Percentiles rank a stretch among this genome's conserved stretches.
Evolutionary conservation across 768 basidiomycete genomes (phyloP).

Genomic region (Grammothele lineata): DNA sequence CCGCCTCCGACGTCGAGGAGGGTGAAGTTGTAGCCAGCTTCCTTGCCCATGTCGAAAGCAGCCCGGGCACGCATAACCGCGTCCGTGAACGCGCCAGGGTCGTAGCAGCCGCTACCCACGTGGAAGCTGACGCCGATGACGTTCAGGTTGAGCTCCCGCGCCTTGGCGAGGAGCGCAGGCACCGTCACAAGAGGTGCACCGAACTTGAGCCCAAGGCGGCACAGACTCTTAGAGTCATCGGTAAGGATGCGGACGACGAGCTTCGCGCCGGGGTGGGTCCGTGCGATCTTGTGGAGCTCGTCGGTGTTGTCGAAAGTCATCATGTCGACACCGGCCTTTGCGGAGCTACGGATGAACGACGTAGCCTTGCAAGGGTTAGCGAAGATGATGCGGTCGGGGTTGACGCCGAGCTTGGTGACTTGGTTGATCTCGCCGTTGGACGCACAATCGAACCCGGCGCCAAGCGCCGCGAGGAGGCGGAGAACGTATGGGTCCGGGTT

Average conservation of each 20-base stretch:
- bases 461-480: conserved; percentile 83
- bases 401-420: conserved; percentile 70
- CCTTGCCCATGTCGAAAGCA: conserved; percentile 84
- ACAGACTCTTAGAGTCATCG: conserved; percentile 95
- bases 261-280: conserved; percentile 74
- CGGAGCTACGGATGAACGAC: conserved; percentile 87
- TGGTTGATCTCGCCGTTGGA: conserved; percentile 89
- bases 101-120: conserved; percentile 95
- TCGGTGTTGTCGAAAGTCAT: conserved; percentile 99
- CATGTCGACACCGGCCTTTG: conserved; percentile 72
- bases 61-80: conserved; percentile 78
- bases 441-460: conserved; percentile 95
- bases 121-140: conserved; percentile 97
- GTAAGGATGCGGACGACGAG: conserved; percentile 93
- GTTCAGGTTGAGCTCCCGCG: conserved; percentile 71
- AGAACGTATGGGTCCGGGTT: conserved; percentile 97
- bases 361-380: conserved; percentile 98
- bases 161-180: conserved; percentile 73
- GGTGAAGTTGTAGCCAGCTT: conserved; percentile 75
- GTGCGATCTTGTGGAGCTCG: conserved; percentile 90
- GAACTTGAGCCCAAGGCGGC: conserved; percentile 92
- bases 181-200: conserved; percentile 86
- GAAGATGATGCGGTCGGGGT: conserved; percentile 85
- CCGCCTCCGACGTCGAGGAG: conserved; percentile 95
- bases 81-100: conserved; percentile 84